phyloP scores from a whole-genome alignment of 1,139 yeast species.

The Citeromyces hawaiiensis region DNA sequence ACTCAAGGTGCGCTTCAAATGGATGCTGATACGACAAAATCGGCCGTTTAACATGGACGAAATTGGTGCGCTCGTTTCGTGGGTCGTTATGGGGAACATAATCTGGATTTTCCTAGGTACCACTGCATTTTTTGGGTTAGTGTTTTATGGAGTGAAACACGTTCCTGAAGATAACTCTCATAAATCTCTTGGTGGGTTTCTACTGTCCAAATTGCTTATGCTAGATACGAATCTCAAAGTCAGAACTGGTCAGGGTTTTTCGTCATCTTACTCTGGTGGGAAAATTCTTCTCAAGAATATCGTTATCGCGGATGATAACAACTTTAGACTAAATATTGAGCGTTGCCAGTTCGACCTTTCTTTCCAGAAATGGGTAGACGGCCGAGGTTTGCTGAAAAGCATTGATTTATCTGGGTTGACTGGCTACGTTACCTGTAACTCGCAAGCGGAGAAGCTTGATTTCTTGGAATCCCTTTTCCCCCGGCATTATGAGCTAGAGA shows the following conservation, averaged over 20 bases:
- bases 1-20: slow-evolving; percentile 37
- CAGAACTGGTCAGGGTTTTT: slow-evolving; percentile 27
- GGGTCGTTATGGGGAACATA: slow-evolving; percentile 84
- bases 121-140: slow-evolving; percentile 52
- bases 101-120: slow-evolving; percentile 74
- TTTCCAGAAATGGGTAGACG: slow-evolving; percentile 56
- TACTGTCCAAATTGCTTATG: slow-evolving; percentile 12
- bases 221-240: slow-evolving; percentile 23
- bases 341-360: slow-evolving; percentile 46
- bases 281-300: slow-evolving; percentile 47
- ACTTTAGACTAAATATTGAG: slow-evolving; percentile 30
- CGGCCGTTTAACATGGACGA: slow-evolving; percentile 83
- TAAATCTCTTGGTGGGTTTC: slow-evolving; percentile 9
- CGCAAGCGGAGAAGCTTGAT: slow-evolving; percentile 6
- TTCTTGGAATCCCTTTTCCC: slow-evolving; percentile 9
- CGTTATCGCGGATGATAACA: slow-evolving; percentile 17
- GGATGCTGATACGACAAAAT: slow-evolving; percentile 51
- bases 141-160: slow-evolving; percentile 10
- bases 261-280: slow-evolving; percentile 38
- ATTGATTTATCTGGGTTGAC: slow-evolving; percentile 48
- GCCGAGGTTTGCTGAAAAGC: slow-evolving; percentile 52
- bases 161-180: slow-evolving; percentile 5
- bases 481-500: neutral
- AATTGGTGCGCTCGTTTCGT: slow-evolving; percentile 75
- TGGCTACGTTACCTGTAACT: slow-evolving; percentile 27